Evolutionary conservation across 2,329 filamentous ascomycete species (phyloP).

Genomic region (Stachybotrys elegans): DNA sequence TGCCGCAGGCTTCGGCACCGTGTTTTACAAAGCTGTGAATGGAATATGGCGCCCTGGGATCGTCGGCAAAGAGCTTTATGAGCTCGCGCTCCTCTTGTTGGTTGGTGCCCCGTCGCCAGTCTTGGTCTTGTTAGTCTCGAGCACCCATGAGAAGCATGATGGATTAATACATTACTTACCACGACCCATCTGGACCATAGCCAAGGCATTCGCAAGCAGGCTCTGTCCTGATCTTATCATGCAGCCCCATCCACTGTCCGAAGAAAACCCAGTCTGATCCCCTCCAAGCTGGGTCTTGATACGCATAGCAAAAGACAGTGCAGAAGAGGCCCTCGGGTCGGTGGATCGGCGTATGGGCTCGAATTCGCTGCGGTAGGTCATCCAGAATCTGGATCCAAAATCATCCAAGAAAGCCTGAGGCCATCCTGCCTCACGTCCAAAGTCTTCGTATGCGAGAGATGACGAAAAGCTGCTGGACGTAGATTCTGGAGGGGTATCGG

Average conservation of each 20-base stretch:
- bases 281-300: slow-evolving; percentile 70
- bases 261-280: slow-evolving; percentile 78
- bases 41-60: slow-evolving; percentile 81
- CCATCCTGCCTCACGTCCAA: slow-evolving; percentile 58
- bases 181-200: slow-evolving; percentile 69
- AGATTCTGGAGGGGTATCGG: slow-evolving; percentile 44
- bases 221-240: slow-evolving; percentile 98
- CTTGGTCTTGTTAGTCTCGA: slow-evolving; percentile 30
- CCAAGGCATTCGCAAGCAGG: slow-evolving; percentile 79
- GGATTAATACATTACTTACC: slow-evolving; percentile 43
- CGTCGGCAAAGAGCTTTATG: slow-evolving; percentile 80
- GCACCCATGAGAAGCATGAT: background rate
- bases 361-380: slow-evolving; percentile 92
- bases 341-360: slow-evolving; percentile 72
- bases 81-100: slow-evolving; percentile 62
- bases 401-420: slow-evolving; percentile 82
- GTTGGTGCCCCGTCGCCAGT: slow-evolving; percentile 66
- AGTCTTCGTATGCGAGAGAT: slow-evolving; percentile 43
- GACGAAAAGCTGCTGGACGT: slow-evolving; percentile 47
- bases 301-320: slow-evolving; percentile 79
- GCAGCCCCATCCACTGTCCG: slow-evolving; percentile 95
- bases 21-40: slow-evolving; percentile 92
- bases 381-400: slow-evolving; percentile 90
- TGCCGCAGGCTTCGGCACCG: slow-evolving; percentile 81
- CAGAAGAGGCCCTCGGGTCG: slow-evolving; percentile 63